These are phyloP conservation scores for Mycogone perniciosa DNA, from an alignment of 2,329 filamentous ascomycete genomes.

Conservation along the genomic window DNA sequence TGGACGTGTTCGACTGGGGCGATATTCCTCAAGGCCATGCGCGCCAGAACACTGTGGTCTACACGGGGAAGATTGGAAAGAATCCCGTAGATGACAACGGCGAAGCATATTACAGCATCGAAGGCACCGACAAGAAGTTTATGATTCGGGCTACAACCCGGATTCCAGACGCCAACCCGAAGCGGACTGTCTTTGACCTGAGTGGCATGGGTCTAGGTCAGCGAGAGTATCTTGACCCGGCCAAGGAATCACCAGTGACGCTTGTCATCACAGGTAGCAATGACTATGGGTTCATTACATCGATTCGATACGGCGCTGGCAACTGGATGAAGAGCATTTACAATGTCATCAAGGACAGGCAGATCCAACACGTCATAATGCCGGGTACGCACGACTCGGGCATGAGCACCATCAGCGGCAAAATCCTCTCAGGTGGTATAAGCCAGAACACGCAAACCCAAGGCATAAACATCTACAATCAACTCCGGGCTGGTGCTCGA, in stretches of 20 bases:
- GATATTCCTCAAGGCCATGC: slow-evolving; percentile 27
- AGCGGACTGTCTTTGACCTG: slow-evolving; percentile 24
- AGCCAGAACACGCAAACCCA: slow-evolving; percentile 40
- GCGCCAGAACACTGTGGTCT: slow-evolving; percentile 25
- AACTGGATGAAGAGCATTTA: slow-evolving; percentile 30
- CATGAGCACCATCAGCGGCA: slow-evolving; percentile 36
- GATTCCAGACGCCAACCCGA: slow-evolving; percentile 21
- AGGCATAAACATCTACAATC: slow-evolving; percentile 36
- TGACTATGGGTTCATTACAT: slow-evolving; percentile 26
- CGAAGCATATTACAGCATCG: slow-evolving; percentile 26
- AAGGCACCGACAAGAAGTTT: slow-evolving; percentile 26
- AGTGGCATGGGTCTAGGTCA: slow-evolving; percentile 28
- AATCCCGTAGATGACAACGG: slow-evolving; percentile 23
- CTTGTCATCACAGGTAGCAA: slow-evolving; percentile 31
- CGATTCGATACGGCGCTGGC: slow-evolving; percentile 21
- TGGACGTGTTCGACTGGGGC: slow-evolving; percentile 27
- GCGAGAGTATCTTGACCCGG: slow-evolving; percentile 28
- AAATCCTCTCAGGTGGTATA: slow-evolving; percentile 29
- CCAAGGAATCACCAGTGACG: slow-evolving; percentile 24
- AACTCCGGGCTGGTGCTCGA: slow-evolving; percentile 39
- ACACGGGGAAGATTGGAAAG: slow-evolving; percentile 16
- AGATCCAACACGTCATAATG: slow-evolving; percentile 39
- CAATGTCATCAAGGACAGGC: slow-evolving; percentile 30
- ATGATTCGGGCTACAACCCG: slow-evolving; percentile 25
- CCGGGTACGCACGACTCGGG: slow-evolving; percentile 44